Evolutionary conservation across 495 filamentous ascomycete species (phyloP).

Genomic region (Lophiotrema nucula): DNA sequence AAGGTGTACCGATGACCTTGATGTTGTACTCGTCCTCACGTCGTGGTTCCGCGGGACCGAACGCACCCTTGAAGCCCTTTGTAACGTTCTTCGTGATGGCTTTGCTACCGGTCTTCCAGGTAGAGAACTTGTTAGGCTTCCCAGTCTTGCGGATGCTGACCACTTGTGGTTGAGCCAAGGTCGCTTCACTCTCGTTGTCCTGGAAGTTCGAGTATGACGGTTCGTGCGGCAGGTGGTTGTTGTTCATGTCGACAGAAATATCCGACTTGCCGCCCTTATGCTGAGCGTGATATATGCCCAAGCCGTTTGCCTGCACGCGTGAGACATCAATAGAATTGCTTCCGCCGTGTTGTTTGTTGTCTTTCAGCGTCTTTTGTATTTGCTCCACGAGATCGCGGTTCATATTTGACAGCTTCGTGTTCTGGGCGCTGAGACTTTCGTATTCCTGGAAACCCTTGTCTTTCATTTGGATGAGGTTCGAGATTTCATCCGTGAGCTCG

Average conservation of each 20-base stretch:
- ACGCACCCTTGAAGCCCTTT: slow-evolving; percentile 81
- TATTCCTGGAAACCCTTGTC: slow-evolving; percentile 93
- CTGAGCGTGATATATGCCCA: slow-evolving; percentile 78
- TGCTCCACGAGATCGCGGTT: slow-evolving; percentile 94
- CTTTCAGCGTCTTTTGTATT: slow-evolving; percentile 89
- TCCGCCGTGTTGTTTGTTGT: slow-evolving; percentile 55
- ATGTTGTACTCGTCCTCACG: slow-evolving; percentile 56
- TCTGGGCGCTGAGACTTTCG: slow-evolving; percentile 89
- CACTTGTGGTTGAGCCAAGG: slow-evolving; percentile 65
- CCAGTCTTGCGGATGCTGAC: slow-evolving; percentile 83
- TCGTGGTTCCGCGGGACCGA: slow-evolving; percentile 53
- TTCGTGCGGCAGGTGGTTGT: slow-evolving; percentile 40
- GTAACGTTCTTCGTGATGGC: slow-evolving; percentile 89
- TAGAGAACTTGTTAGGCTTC: slow-evolving; percentile 91
- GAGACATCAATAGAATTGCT: slow-evolving; percentile 49
- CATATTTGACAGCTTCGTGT: slow-evolving; percentile 85
- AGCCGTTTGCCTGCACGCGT: slow-evolving; percentile 61
- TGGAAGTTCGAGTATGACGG: slow-evolving; percentile 31
- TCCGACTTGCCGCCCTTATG: slow-evolving; percentile 65
- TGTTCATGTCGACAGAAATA: slow-evolving; percentile 57
- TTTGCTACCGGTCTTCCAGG: slow-evolving; percentile 96
- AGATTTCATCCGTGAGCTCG: slow-evolving; percentile 76
- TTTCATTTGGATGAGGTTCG: slow-evolving; percentile 72
- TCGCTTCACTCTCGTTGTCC: slow-evolving; percentile 31
- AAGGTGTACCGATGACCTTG: slow-evolving; percentile 55